These are phyloP conservation scores for Capsella rubella DNA, from an alignment of 441 rosid species.

Conservation along the genomic window DNA sequence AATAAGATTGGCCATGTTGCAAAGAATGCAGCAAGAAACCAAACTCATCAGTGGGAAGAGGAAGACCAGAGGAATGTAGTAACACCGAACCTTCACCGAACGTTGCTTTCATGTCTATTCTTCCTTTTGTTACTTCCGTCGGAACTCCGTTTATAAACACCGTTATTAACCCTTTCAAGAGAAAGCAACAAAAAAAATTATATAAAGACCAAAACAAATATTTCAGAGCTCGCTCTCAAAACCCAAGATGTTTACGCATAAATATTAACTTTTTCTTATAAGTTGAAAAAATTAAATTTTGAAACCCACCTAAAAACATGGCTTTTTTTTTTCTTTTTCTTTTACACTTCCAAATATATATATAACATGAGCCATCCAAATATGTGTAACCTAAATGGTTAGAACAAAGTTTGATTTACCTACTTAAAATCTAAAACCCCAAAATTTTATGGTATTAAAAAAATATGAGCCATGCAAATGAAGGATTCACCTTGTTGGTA, in stretches of 20 bases:
- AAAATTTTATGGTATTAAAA: not conserved
- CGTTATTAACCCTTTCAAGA: conserved; percentile 60
- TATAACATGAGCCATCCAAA: not conserved
- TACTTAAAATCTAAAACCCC: not conserved
- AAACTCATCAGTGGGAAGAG: conserved; percentile 74
- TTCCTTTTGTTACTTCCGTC: conserved; percentile 84
- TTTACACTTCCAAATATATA: not conserved
- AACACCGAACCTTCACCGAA: conserved; percentile 74
- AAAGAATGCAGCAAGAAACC: conserved; percentile 78
- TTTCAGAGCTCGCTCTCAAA: not conserved
- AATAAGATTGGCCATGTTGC: conserved; percentile 90
- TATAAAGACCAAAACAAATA: not conserved
- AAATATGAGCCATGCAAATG: conserved; percentile 46
- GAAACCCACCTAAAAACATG: not conserved
- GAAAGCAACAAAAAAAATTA: not conserved
- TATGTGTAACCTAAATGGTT: not conserved
- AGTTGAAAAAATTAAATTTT: not conserved
- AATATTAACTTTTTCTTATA: not conserved
- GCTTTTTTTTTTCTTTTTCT: not conserved
- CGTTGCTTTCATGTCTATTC: conserved; percentile 71
- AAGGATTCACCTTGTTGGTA: conserved; percentile 64
- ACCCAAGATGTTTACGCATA: not conserved
- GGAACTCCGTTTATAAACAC: conserved; percentile 85
- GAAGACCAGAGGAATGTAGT: conserved; percentile 76
- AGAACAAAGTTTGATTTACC: not conserved